Percentiles rank a stretch among this genome's conserved stretches.
Evolutionary conservation across 305 asterid species (phyloP).

Genomic region (Fraxinus sp.): DNA sequence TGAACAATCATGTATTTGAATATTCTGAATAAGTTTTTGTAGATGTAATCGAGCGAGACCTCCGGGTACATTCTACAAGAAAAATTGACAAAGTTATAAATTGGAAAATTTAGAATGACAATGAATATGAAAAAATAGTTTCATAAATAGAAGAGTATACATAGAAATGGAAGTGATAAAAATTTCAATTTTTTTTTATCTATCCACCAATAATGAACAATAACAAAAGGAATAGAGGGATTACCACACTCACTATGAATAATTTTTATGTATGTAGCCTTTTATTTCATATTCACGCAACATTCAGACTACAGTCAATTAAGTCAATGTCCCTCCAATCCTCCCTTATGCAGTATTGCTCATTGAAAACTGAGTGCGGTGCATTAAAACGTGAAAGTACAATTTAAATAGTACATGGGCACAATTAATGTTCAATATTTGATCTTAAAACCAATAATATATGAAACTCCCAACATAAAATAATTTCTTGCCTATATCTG

Average conservation of each 20-base stretch:
- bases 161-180: neutral
- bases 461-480: neutral
- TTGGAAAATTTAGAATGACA: too few relatives aligned
- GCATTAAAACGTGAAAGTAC: neutral
- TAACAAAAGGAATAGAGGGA: neutral
- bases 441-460: neutral
- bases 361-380: neutral
- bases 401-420: neutral
- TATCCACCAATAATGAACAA: neutral
- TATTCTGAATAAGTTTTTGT: too few relatives aligned
- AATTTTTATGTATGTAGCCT: neutral
- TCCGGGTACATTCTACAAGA: too few relatives aligned
- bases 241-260: neutral
- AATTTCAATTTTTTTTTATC: neutral
- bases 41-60: too few relatives aligned
- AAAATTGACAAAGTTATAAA: too few relatives aligned
- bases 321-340: neutral
- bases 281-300: neutral
- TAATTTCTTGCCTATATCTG: neutral
- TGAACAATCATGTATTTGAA: too few relatives aligned
- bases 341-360: neutral
- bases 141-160: too few relatives aligned
- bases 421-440: neutral
- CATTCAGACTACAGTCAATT: neutral
- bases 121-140: too few relatives aligned